A percentile compares a stretch with the other conserved stretches of the same genome.
Evolutionary conservation across 345 rosid species (phyloP).

Genomic region (Gossypium raimondii): DNA sequence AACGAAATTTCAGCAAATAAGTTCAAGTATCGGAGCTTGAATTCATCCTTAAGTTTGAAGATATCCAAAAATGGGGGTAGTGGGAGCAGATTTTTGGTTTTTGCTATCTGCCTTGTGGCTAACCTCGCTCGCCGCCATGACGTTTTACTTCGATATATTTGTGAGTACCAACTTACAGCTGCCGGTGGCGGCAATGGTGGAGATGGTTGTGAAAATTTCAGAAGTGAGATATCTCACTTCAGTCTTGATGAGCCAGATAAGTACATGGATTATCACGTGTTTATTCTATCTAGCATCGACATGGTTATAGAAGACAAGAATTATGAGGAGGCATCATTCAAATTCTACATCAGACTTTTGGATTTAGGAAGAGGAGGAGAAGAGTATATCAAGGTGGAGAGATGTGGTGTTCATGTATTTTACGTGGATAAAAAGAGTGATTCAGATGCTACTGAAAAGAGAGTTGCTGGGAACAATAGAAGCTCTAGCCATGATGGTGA

Average conservation of each 20-base stretch:
- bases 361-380: no score
- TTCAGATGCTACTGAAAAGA: neutral
- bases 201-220: neutral
- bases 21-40: neutral
- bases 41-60: neutral
- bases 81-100: neutral
- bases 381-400: neutral
- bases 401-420: neutral
- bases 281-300: neutral
- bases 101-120: neutral
- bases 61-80: neutral
- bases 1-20: neutral
- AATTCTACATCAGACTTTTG: neutral
- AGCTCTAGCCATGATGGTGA: neutral
- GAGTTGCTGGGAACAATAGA: neutral
- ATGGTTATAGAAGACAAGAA: neutral
- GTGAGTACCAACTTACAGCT: neutral
- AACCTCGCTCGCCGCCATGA: neutral
- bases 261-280: conserved; percentile 20
- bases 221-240: neutral
- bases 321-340: neutral
- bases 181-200: neutral
- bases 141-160: neutral
- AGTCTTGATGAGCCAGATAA: neutral
- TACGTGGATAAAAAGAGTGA: neutral